Evolutionary conservation across 106 monocot genomes (phyloP), one percentile per base, ranked within the genome.

Genomic region (Allium sativum): DNA sequence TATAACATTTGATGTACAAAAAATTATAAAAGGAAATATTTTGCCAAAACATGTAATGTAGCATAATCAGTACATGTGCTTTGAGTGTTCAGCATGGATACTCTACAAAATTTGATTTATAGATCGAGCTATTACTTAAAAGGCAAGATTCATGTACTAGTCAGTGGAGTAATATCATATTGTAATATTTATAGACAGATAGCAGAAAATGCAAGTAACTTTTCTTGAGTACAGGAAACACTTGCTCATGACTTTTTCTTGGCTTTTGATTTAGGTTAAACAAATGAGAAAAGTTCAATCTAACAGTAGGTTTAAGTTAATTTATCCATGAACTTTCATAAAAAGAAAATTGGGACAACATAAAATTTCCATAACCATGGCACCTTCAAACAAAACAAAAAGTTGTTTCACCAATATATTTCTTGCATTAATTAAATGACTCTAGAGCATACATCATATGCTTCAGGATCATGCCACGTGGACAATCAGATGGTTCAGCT

Each of bases 271-370:
- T 60, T 58, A 58, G 58, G 22, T 42, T 0, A 12, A 59, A 6
- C n/a, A n/a, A 54, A 54, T 13, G 18, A 40, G 1, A 41, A 59
- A n/a, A 59, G 31, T 31, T 8, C 44, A 44, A 43, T 60, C 60
- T 44, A 60, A 60, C 42, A 44, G 12, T 60, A 60, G 60, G 60
- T 60, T 60, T 60, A 44, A 60, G 44, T 18, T 44, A 60, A 5
- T 17, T 17, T 17, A 13, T 45, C 3, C 1, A 19, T 8, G 9
- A 9, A 58, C 20, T 10, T 6, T n/a, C n/a, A n/a, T n/a, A n/a
- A n/a, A n/a, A n/a, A n/a, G n/a, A n/a, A n/a, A n/a, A n/a, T n/a
- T n/a, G n/a, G n/a, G 41, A 8, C 15, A 7, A 7, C 41, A 10
- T 6, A 31, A 18, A 31, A n/a, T n/a, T 58, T 1, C 16, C 42